Base-by-base conservation (phyloP, 148 eudicot genomes). In the Vaccinium darrowii region DNA sequence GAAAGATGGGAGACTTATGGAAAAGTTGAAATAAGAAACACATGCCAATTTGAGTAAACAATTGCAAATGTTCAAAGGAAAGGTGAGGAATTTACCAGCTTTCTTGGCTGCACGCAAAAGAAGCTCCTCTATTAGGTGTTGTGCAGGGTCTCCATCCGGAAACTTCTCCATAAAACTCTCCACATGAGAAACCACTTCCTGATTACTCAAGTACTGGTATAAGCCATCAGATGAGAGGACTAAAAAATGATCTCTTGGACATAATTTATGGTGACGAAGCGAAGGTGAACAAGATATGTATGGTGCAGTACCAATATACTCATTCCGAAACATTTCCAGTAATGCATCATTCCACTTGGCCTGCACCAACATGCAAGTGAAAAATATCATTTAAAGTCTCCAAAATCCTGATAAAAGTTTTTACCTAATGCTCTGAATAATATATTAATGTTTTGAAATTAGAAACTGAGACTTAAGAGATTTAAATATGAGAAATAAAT, bases 71-170 rank as follows among this genome's bases (percentile, higher is more conserved):
- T 58, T 16, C 76, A 67, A 79, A 16, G 54, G 7, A 16, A 71
- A 76, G 76, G 43, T 43, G 49, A 82, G 62, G 43, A 49, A 71
- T 74, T 85, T 90, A 97, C 99, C 99, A 81, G 99, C 99, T 97
- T 97, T 97, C 84, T 92, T 97, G 76, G 99, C 99, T 78, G 99
- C 99, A 80, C 99, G 97, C 81, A 90, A 79, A 75, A 97, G 94
- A 87, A 97, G 98, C 91, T 95, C 99, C 89, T 97, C 98, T 87
- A 97, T 97, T 69, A 97, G 88, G 93, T 97, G 98, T 76, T 97
- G 99, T 72, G 99, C 99, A 53, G 99, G 99, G 89, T 97, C 99
- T 79, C 99, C 99, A 89, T 97, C 99, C 12, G 98, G 99, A 84
- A 88, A 94, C 88, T 85, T 94, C 89, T 97, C 98, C 93, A 95